Percentiles rank a stretch among this genome's conserved stretches.
Conservation (phyloP, 352 stramenopile genomes). For the Phytophthora pseudosyringae region DNA sequence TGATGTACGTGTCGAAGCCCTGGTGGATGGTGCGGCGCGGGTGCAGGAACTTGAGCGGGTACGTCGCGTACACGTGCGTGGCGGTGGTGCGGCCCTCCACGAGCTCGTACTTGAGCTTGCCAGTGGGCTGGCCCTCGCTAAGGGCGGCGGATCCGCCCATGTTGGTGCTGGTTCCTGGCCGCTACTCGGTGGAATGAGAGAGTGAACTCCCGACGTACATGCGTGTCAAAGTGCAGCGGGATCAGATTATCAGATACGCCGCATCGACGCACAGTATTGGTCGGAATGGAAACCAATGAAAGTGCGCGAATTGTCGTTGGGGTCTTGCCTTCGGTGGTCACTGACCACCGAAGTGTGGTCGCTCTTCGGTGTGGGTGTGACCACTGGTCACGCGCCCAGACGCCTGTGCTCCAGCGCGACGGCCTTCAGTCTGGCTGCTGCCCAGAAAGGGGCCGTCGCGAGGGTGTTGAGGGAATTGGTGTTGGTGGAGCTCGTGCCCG, state of each 20-base stretch:
- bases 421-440: background rate
- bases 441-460: conserved; percentile 1
- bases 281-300: conserved; percentile 7
- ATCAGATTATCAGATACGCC: conserved; percentile 30
- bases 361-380: too few relatives aligned
- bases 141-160: conserved; percentile 11
- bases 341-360: too few relatives aligned
- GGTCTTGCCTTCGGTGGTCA: too few relatives aligned
- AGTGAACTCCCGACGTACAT: background rate
- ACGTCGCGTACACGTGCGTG: conserved; percentile 84
- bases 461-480: background rate
- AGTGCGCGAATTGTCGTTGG: background rate
- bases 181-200: background rate
- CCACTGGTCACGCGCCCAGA: conserved; percentile 11
- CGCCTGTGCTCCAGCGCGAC: background rate
- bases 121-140: conserved; percentile 25
- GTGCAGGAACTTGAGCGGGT: conserved; percentile 90
- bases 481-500: too few relatives aligned
- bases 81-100: conserved; percentile 64
- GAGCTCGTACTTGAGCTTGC: conserved; percentile 76
- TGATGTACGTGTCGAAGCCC: conserved; percentile 75
- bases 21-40: conserved; percentile 67
- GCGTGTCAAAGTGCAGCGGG: conserved; percentile 24
- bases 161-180: background rate
- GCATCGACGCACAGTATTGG: conserved; percentile 7